Base-by-base conservation (phyloP, 305 asterid species). In the Andrographis paniculata region DNA sequence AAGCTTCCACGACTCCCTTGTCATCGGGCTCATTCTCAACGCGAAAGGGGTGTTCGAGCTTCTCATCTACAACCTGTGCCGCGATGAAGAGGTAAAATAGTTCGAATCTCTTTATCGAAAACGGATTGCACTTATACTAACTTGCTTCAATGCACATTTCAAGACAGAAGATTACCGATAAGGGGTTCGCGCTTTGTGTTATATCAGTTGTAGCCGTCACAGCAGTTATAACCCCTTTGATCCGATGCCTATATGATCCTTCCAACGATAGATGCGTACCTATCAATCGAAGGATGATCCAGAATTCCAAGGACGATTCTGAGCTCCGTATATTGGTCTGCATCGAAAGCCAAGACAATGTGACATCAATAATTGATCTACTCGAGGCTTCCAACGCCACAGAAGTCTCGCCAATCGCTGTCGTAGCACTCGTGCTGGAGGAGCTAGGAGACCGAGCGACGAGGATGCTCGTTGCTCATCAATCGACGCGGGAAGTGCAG, bases 381-480 rank as follows among this genome's bases (percentile, higher is more conserved):
- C 87, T 83, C 0, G 91, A 80, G 36, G 91, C 79, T 17, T 80
- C 95, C 4, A 18, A 73, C 18, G 79, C 96, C 0, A 72, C 82
- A 0, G 73, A 80, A 37, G 47, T 56, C 2, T 76, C 67, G 67
- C 96, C 87, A 0, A 53, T 87, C 0, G 69, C 83, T 0, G 86
- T 87, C 50, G 66, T 80, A 12, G 93, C 86, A 0, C 71, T 87
- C 50, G 50, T 80, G 5, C 78, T 80, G 7, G 76, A 62, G 14
- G 91, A 83, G 78, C 75, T 83, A 9, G 42, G 5, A 37, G 42
- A 37, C 1, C 42, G 42, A 2, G 42, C 42, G 17, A 37, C 42
- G 2, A 74, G 76, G 1, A 69, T 87, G 73, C 83, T 87, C 18
- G 78, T 83, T 19, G 71, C 82, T 4, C 94, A 80, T n/a, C 89